Base-by-base conservation (phyloP, 2,329 filamentous ascomycete species). In the Aspergillus fijiensis region DNA sequence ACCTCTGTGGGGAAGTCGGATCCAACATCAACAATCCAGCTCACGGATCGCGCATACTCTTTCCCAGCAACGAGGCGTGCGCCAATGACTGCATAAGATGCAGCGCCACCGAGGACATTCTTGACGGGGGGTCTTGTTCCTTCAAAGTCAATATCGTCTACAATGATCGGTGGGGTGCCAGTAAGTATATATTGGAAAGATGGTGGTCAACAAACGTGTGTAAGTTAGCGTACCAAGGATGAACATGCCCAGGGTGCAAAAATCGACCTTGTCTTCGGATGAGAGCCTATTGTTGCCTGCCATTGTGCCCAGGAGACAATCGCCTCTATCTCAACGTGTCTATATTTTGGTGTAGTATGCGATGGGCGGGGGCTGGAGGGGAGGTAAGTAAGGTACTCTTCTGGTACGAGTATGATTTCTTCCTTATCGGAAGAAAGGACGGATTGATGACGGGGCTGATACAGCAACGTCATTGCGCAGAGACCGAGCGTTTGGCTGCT, bases 1-100 rank as follows among this genome's bases (percentile, higher is more conserved):
- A 96, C 81, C 12, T 84, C 77, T 0, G 79, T 64, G 0, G 94
- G 93, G 66, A 98, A 98, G 76, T 98, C 95, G 16, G 86, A 89
- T 31, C 95, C 95, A 69, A 87, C 85, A 76, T 99, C 94, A 49
- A 98, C 86, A 63, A 98, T 88, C 93, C 93, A 98, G 64, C 91
- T 92, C 5, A 98, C 86, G 2, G 84, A 82, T 42, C 80, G 81
- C 23, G 91, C 90, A 50, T 81, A 68, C 3, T 87, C 82, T 33
- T 82, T 78, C 2, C 91, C 90, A 4, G 92, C 94, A 73, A 96
- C 89, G 52, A 99, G 82, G 33, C 95, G 90, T 19, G 95, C 95
- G 21, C 95, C 95, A 6, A 98, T 81, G 7, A 92, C 92, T 9
- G 90, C 89, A 74, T 91, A 98, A 2, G 92, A 85, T 27, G 93